Evolutionary conservation across 305 asterid species (phyloP), one percentile per base, ranked within the genome.

Genomic region (Stenogyne calaminthoides): DNA sequence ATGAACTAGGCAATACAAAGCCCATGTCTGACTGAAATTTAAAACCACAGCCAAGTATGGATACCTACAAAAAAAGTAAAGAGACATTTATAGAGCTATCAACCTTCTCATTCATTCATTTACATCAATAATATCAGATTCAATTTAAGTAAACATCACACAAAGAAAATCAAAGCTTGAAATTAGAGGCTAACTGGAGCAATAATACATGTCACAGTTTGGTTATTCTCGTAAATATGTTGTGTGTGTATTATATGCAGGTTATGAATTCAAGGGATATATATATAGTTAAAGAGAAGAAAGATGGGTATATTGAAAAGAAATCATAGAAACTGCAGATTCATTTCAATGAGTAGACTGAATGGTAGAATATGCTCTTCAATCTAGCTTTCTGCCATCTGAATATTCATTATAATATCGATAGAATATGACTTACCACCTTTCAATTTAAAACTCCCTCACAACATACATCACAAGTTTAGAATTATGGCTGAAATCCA

Each of bases 21-120:
- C 99, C 99, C 99, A 94, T 18, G 98, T 83, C 58, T 92, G 99
- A 77, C 99, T 94, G 86, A 94, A 94, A 83, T 94, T 94, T 74
- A 94, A 81, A 79, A 94, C 80, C 81, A 94, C 96, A 57, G 98
- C 99, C 89, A 89, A 69, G 76, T 94, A 92, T 4, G 95, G 95
- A 79, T 94, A 94, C 93, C 99, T 94, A 80, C 78, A 84, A 78
- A 77, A 54, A 72, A 74, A 78, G 69, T 75, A 58, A 39, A 74
- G 49, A 75, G 42, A 66, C 56, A 71, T n/a, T 27, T 51, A 67
- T 67, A 73, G 70, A 83, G 65, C 62, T 67, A 69, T 25, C 74
- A 66, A 71, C 47, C 54, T 47, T 73, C 69, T 73, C 72, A 20
- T 68, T 29, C 44, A 32, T 47, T 34, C 22, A 55, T 44, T 77